These are phyloP conservation scores for Pueraria montana DNA, from an alignment of 306 rosid genomes.

Conservation along the genomic window DNA sequence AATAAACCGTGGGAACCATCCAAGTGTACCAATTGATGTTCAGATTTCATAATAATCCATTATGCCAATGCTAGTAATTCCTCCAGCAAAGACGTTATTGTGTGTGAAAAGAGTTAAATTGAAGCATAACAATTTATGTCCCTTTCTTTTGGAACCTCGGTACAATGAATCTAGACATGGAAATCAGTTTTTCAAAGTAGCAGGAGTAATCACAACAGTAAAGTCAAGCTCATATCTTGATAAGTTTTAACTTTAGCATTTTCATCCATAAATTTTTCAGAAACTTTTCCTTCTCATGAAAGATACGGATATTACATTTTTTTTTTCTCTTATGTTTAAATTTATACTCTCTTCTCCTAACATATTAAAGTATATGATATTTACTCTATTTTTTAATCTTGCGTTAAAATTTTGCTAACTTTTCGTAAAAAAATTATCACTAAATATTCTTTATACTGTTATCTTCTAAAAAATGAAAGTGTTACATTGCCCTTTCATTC, in stretches of 20 bases:
- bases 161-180: conserved; percentile 17
- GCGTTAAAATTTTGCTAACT: too few species aligned
- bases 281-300: too few species aligned
- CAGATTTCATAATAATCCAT: background rate
- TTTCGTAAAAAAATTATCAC: too few species aligned
- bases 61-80: too few species aligned
- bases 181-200: conserved; percentile 26
- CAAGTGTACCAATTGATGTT: background rate
- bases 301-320: too few species aligned
- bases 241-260: conserved; percentile 75
- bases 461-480: too few species aligned
- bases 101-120: background rate
- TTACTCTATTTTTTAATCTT: too few species aligned
- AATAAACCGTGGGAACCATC: background rate
- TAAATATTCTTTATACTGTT: too few species aligned
- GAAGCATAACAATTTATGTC: conserved; percentile 1
- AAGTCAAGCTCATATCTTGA: conserved; percentile 79
- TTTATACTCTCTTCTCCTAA: too few species aligned
- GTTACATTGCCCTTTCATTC: too few species aligned
- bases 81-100: background rate
- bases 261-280: conserved; percentile 83
- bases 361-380: too few species aligned
- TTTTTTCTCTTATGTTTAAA: too few species aligned
- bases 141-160: conserved; percentile 59
- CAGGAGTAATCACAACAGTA: conserved; percentile 16